Percentiles rank a stretch among this genome's conserved stretches.
Conservation (phyloP, 768 basidiomycete species). For the Aureoboletus auriporus region DNA sequence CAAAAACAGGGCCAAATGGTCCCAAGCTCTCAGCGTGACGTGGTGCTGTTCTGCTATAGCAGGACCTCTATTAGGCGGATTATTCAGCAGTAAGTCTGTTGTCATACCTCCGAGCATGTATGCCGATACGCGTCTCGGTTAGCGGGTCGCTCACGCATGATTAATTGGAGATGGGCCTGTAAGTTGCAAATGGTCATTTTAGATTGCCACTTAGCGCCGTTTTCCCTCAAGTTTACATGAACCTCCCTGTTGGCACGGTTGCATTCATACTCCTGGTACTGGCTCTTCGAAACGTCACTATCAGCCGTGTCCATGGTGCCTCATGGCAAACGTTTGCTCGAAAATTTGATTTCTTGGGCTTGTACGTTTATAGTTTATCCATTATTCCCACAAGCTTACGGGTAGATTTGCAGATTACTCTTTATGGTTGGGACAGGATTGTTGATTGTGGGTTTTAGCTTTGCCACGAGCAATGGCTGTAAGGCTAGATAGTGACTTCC, state of each 20-base stretch:
- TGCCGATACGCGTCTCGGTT: conserved; percentile 19
- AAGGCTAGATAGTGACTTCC: conserved; percentile 27
- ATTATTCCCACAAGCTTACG: conserved; percentile 17
- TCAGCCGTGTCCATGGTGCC: conserved; percentile 42
- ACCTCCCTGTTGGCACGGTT: conserved; percentile 67
- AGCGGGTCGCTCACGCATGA: conserved; percentile 25
- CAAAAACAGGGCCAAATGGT: conserved; percentile 72
- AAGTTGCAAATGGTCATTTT: conserved; percentile 31
- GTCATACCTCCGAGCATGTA: conserved; percentile 8
- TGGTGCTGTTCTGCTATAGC: conserved; percentile 86
- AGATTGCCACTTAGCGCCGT: conserved; percentile 15
- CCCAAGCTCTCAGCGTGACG: conserved; percentile 77
- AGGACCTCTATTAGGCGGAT: conserved; percentile 77
- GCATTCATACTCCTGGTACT: conserved; percentile 53
- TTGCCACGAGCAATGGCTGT: conserved; percentile 68
- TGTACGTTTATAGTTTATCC: conserved; percentile 47
- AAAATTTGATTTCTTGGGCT: conserved; percentile 73
- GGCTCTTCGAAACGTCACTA: conserved; percentile 56
- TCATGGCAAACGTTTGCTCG: conserved; percentile 53
- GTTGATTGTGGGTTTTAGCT: conserved; percentile 77
- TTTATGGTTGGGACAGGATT: conserved; percentile 74
- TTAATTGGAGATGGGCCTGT: conserved; percentile 88
- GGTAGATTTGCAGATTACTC: conserved; percentile 44
- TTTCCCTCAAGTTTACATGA: conserved; percentile 63
- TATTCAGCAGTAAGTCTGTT: conserved; percentile 64